Conservation (phyloP, 257 asterid genomes). For the Primulina eburnea region DNA sequence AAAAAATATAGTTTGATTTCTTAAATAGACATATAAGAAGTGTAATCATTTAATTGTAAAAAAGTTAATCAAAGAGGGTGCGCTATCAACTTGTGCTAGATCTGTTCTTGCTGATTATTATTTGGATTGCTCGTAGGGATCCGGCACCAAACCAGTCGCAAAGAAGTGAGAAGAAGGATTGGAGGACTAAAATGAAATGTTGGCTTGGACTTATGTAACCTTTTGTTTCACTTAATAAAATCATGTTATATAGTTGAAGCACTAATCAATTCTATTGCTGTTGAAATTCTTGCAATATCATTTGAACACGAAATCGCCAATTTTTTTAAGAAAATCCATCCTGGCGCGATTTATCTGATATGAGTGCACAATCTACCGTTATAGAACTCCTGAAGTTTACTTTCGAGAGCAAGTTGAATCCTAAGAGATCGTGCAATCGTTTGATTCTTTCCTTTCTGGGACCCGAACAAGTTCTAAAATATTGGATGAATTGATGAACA, state of each 20-base stretch:
- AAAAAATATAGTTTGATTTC: not conserved
- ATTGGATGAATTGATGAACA: too few relatives aligned
- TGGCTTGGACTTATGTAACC: constrained; percentile 21
- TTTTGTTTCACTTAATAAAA: constrained; percentile 24
- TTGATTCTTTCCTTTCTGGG: not conserved
- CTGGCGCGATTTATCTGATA: not conserved
- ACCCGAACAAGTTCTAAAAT: not conserved
- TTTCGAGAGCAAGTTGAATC: not conserved
- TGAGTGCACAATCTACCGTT: not conserved
- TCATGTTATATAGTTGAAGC: not conserved
- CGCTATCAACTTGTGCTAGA: not conserved
- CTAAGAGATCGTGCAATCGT: not conserved
- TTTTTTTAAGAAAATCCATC: not conserved
- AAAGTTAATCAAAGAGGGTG: not conserved
- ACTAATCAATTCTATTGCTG: not conserved
- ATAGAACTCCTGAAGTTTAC: not conserved
- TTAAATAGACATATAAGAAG: not conserved
- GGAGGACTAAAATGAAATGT: not conserved
- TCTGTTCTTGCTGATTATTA: not conserved
- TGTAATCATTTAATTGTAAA: too few relatives aligned
- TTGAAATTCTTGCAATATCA: not conserved
- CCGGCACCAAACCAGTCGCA: constrained; percentile 31
- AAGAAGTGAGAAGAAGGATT: constrained; percentile 34
- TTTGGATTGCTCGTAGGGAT: constrained; percentile 24
- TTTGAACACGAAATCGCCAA: not conserved